These are phyloP conservation scores for Syzygium syzygioides DNA, from an alignment of 441 rosid genomes.

Conservation along the genomic window DNA sequence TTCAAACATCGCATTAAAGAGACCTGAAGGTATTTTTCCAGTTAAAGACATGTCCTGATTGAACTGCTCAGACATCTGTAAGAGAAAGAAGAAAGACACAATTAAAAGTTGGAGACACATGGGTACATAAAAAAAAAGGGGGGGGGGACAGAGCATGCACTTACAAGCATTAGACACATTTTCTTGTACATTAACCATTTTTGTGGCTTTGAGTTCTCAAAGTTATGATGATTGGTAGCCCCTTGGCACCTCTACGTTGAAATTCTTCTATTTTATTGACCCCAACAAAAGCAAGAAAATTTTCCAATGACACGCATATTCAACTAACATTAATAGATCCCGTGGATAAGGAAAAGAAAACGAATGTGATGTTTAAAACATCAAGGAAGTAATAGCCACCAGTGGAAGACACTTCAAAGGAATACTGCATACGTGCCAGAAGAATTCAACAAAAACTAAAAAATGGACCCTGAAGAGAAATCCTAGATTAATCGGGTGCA, in stretches of 20 bases:
- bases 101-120: background rate
- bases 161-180: background rate
- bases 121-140: background rate
- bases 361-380: background rate
- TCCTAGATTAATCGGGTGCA: background rate
- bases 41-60: slow-evolving; percentile 83
- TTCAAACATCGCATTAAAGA: slow-evolving; percentile 85
- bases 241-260: background rate
- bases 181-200: background rate
- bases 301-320: background rate
- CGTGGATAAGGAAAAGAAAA: background rate
- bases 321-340: background rate
- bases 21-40: slow-evolving; percentile 95
- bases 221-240: background rate
- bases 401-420: background rate
- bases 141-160: background rate
- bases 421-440: background rate
- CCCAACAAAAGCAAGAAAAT: background rate
- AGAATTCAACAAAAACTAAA: background rate
- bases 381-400: background rate
- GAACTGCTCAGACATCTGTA: slow-evolving; percentile 96
- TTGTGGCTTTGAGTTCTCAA: background rate
- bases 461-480: background rate
- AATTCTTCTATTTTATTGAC: background rate
- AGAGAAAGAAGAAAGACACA: slow-evolving; percentile 2